Evolutionary conservation across 371 early-diverging fungal genomes (phyloP).

Genomic region (Capniomyces stellatus): DNA sequence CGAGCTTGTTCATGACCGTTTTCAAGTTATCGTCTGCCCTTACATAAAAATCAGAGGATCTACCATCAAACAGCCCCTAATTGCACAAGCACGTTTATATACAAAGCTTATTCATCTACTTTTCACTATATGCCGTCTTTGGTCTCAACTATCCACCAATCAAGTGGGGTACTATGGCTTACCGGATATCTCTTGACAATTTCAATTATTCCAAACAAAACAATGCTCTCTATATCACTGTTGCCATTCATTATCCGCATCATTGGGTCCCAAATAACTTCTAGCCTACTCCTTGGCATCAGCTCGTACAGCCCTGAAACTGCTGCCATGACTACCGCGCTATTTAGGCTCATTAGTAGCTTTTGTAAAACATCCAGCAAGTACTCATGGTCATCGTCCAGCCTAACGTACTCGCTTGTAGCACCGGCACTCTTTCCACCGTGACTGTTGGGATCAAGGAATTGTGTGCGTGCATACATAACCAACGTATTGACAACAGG

Average conservation of each 20-base stretch:
- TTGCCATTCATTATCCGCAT: slow-evolving; percentile 51
- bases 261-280: slow-evolving; percentile 48
- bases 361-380: slow-evolving; percentile 50
- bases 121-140: too few species aligned
- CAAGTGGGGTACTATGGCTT: too few species aligned
- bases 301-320: slow-evolving; percentile 51
- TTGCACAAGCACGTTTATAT: too few species aligned
- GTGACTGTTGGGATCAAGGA: slow-evolving; percentile 34
- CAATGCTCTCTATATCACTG: slow-evolving; percentile 59
- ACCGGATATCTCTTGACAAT: slow-evolving; percentile 52
- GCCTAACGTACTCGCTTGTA: slow-evolving; percentile 6
- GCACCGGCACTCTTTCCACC: not conserved
- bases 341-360: slow-evolving; percentile 68
- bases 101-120: too few species aligned
- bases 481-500: slow-evolving; percentile 56
- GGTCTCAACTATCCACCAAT: too few species aligned
- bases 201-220: slow-evolving; percentile 53
- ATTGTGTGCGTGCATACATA: slow-evolving; percentile 35
- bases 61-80: not conserved
- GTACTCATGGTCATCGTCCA: slow-evolving; percentile 61
- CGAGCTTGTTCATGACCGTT: slow-evolving; percentile 64
- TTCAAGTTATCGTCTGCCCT: slow-evolving; percentile 52
- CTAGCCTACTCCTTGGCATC: slow-evolving; percentile 42
- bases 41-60: not conserved
- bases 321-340: slow-evolving; percentile 67